Conservation (phyloP, 176 grass and related monocot genomes). For the Avena eriantha region DNA sequence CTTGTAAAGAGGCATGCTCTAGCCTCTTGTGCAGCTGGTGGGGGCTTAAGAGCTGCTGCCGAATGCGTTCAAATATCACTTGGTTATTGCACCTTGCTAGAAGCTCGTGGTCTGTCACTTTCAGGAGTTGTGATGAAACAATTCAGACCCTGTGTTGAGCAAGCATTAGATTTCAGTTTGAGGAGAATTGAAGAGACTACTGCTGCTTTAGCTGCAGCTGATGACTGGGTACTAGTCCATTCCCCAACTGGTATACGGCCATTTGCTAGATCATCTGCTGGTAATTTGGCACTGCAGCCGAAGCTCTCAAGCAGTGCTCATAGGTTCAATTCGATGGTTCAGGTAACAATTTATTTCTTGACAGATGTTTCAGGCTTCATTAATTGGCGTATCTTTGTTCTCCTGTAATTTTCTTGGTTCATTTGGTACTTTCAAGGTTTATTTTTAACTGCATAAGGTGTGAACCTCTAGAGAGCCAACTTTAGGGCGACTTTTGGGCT, state of each 20-base stretch:
- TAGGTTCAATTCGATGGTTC: constrained; percentile 91
- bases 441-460: not conserved
- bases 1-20: constrained; percentile 90
- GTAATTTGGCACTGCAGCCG: constrained; percentile 59
- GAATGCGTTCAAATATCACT: constrained; percentile 89
- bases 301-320: constrained; percentile 96
- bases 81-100: constrained; percentile 81
- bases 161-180: constrained; percentile 85
- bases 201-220: constrained; percentile 86
- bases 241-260: constrained; percentile 62
- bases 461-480: not conserved
- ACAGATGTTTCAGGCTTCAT: constrained; percentile 27
- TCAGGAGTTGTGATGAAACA: constrained; percentile 79
- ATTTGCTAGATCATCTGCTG: constrained; percentile 62
- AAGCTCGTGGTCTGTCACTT: constrained; percentile 84
- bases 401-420: not conserved
- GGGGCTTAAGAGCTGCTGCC: constrained; percentile 79
- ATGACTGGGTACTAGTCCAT: constrained; percentile 87
- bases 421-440: not conserved
- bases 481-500: too few relatives aligned
- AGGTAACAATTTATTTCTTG: constrained; percentile 61
- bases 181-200: constrained; percentile 92
- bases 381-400: not conserved
- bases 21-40: constrained; percentile 75
- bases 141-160: constrained; percentile 82